Percentiles rank a stretch among this genome's conserved stretches.
These are phyloP conservation scores for Globisporangium radiosum DNA, from an alignment of 352 stramenopile genomes.

Conservation along the genomic window DNA sequence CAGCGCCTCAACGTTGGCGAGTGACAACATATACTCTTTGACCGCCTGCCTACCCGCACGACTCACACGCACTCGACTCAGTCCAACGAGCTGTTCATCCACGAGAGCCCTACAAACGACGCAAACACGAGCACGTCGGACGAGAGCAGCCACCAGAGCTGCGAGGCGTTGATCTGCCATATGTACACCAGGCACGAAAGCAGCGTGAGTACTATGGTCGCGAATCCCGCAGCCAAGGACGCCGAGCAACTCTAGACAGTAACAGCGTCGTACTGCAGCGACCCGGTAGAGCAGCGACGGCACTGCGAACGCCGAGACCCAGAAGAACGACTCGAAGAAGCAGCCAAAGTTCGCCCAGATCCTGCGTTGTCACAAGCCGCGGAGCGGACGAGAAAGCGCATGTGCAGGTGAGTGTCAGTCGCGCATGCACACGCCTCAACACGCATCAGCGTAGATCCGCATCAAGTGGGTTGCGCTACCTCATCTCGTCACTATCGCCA, in stretches of 20 bases:
- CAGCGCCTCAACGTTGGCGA: too few relatives aligned
- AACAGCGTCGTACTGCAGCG: slow-evolving; percentile 34
- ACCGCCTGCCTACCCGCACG: neutral
- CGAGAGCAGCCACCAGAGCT: slow-evolving; percentile 54
- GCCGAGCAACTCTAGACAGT: neutral
- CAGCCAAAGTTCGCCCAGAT: slow-evolving; percentile 61
- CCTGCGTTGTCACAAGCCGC: slow-evolving; percentile 2
- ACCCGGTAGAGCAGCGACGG: slow-evolving; percentile 60
- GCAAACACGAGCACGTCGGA: slow-evolving; percentile 55
- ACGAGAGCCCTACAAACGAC: slow-evolving; percentile 47
- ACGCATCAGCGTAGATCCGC: too few relatives aligned
- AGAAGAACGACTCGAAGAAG: slow-evolving; percentile 72
- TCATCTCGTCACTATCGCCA: slow-evolving; percentile 44
- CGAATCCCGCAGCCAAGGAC: neutral
- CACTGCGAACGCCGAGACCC: slow-evolving; percentile 54
- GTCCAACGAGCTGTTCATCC: slow-evolving; percentile 24
- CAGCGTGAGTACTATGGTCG: neutral
- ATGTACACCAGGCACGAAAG: neutral
- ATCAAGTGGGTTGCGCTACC: slow-evolving; percentile 7
- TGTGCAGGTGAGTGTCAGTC: neutral
- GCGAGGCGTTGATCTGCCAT: slow-evolving; percentile 45
- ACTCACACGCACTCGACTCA: neutral
- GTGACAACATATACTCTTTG: too few relatives aligned
- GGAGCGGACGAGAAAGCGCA: neutral
- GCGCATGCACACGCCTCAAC: too few relatives aligned